Evolutionary conservation across 2,329 filamentous ascomycete genomes (phyloP).

Genomic region (Gnomoniopsis sp.): DNA sequence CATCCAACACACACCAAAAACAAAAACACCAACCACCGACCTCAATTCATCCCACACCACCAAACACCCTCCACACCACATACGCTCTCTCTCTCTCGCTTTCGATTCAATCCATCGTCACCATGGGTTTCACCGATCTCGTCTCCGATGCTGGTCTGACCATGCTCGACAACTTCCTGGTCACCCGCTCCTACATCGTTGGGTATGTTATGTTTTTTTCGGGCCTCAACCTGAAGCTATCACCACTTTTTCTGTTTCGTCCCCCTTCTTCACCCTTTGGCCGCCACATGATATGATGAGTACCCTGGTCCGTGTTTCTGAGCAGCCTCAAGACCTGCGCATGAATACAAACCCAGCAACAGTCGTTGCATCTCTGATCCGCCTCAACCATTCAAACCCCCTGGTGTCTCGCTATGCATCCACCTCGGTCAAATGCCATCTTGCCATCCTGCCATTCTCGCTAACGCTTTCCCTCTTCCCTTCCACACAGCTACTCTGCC

Average conservation of each 20-base stretch:
- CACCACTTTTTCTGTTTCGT: neutral
- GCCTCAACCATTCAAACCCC: neutral
- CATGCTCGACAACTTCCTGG: conserved; percentile 63
- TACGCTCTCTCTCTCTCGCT: neutral
- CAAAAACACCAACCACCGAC: neutral
- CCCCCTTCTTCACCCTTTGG: neutral
- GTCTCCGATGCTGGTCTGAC: conserved; percentile 26
- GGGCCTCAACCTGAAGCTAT: neutral
- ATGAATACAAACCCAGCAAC: conserved; percentile 65
- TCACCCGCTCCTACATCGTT: conserved; percentile 70
- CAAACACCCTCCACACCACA: neutral
- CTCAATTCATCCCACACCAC: neutral
- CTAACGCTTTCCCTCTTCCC: conserved; percentile 2
- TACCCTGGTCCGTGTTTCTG: conserved; percentile 83
- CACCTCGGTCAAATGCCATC: neutral
- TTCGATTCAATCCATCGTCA: neutral
- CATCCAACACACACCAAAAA: conserved; percentile 7
- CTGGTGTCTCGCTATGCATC: neutral
- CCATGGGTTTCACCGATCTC: conserved; percentile 29
- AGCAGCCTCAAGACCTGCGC: conserved; percentile 77
- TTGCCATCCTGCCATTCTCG: too few species aligned
- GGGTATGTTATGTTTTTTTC: conserved; percentile 55
- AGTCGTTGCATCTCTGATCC: conserved; percentile 67
- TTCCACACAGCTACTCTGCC: conserved; percentile 50
- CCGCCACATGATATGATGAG: conserved; percentile 67